These are phyloP conservation scores for Tylopilus rubrobrunneus DNA, from an alignment of 768 basidiomycete genomes.

Conservation along the genomic window DNA sequence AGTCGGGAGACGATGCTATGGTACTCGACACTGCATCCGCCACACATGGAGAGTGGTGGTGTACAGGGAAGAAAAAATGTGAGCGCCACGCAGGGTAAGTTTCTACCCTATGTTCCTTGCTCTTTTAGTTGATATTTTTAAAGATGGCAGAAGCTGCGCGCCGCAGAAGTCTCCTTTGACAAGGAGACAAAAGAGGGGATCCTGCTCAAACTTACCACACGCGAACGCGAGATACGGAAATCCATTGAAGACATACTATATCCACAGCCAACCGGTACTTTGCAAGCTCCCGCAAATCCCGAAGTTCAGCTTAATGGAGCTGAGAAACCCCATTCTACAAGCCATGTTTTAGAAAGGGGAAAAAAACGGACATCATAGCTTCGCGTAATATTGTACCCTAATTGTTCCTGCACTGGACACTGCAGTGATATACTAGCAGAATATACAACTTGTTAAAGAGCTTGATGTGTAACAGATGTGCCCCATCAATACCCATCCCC, in stretches of 20 bases:
- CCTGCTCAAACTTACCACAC: constrained; percentile 60
- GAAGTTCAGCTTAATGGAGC: constrained; percentile 46
- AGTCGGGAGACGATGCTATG: constrained; percentile 35
- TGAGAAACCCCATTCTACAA: constrained; percentile 33
- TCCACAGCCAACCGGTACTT: constrained; percentile 38
- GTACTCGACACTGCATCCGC: constrained; percentile 31
- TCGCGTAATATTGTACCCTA: constrained; percentile 22
- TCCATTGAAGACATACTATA: constrained; percentile 71
- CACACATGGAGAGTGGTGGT: constrained; percentile 67
- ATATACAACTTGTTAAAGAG: constrained; percentile 1
- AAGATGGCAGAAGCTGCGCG: constrained; percentile 79
- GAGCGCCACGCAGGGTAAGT: constrained; percentile 74
- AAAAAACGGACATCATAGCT: constrained; percentile 48
- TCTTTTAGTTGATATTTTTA: constrained; percentile 7
- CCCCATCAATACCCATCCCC: constrained; percentile 81
- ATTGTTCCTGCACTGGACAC: constrained; percentile 17
- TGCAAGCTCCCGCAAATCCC: constrained; percentile 31
- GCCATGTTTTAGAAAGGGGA: constrained; percentile 50
- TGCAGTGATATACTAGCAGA: constrained; percentile 8
- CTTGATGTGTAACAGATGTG: constrained; percentile 10
- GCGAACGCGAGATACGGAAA: constrained; percentile 75
- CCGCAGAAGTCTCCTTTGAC: constrained; percentile 69
- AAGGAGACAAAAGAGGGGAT: constrained; percentile 71
- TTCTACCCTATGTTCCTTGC: neutral
- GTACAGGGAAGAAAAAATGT: constrained; percentile 68